These are phyloP conservation scores for Penicillium diatomitis DNA, from an alignment of 495 filamentous ascomycete genomes.

Conservation along the genomic window DNA sequence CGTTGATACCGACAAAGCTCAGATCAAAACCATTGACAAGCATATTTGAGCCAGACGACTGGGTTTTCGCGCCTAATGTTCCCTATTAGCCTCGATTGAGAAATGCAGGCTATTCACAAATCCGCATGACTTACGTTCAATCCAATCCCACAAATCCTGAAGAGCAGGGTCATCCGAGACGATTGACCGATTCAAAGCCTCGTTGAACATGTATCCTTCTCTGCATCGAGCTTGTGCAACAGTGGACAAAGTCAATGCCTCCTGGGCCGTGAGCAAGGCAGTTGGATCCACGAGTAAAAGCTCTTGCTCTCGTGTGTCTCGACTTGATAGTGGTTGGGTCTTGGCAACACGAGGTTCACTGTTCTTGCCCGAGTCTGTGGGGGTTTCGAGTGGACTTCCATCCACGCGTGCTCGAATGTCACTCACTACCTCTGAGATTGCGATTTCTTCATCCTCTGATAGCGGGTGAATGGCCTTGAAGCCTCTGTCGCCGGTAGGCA, in stretches of 20 bases:
- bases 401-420: slow-evolving; percentile 21
- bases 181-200: slow-evolving; percentile 54
- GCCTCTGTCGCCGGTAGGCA: slow-evolving; percentile 17
- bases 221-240: slow-evolving; percentile 46
- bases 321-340: slow-evolving; percentile 31
- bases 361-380: slow-evolving; percentile 4
- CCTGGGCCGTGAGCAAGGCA: slow-evolving; percentile 22
- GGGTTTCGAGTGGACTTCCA: slow-evolving; percentile 8
- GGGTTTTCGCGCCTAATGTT: slow-evolving; percentile 50
- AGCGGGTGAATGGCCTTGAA: slow-evolving; percentile 26
- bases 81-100: slow-evolving; percentile 9
- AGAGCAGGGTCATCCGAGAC: slow-evolving; percentile 65
- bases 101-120: background rate
- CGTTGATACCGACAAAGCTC: slow-evolving; percentile 74
- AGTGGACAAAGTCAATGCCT: slow-evolving; percentile 36
- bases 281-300: slow-evolving; percentile 21
- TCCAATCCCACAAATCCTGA: slow-evolving; percentile 69
- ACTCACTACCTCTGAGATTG: slow-evolving; percentile 22
- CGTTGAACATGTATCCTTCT: slow-evolving; percentile 76
- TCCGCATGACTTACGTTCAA: slow-evolving; percentile 46
- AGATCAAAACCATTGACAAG: slow-evolving; percentile 65
- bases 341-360: background rate
- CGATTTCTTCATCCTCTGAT: slow-evolving; percentile 16
- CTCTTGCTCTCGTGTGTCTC: slow-evolving; percentile 32
- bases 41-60: slow-evolving; percentile 63